phyloP scores from a whole-genome alignment of 2,329 filamentous ascomycete species.

The Hypomyces rosellus region DNA sequence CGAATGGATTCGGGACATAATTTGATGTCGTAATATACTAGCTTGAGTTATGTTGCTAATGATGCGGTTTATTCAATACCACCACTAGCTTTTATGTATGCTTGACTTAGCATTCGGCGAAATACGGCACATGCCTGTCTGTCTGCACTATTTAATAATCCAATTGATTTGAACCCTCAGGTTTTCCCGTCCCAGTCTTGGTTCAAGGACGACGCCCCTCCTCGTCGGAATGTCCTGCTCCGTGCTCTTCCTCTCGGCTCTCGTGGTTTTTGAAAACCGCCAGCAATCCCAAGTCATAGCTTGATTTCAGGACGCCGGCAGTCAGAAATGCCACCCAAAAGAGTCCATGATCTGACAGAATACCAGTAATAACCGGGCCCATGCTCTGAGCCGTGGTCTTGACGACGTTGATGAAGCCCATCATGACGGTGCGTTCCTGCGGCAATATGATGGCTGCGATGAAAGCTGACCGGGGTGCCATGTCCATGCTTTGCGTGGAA shows the following conservation, averaged over 20 bases:
- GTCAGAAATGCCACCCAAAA: slow-evolving; percentile 59
- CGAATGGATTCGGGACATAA: no score
- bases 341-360: slow-evolving; percentile 46
- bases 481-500: slow-evolving; percentile 62
- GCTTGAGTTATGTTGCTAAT: no score
- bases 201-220: no score
- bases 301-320: slow-evolving; percentile 56
- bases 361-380: slow-evolving; percentile 59
- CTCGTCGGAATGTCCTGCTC: no score
- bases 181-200: no score
- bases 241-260: slow-evolving; percentile 1
- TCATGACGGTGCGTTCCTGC: slow-evolving; percentile 62
- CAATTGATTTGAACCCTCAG: no score
- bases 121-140: no score
- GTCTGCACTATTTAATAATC: no score
- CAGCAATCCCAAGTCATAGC: slow-evolving; percentile 54
- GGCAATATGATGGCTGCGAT: slow-evolving; percentile 58
- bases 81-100: no score
- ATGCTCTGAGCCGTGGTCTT: slow-evolving; percentile 59
- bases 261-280: slow-evolving; percentile 20
- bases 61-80: no score
- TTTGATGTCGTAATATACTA: no score
- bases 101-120: no score
- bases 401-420: slow-evolving; percentile 64
- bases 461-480: slow-evolving; percentile 63